Conservation (phyloP, 148 eudicot species). For the Polygonum maritimum region DNA sequence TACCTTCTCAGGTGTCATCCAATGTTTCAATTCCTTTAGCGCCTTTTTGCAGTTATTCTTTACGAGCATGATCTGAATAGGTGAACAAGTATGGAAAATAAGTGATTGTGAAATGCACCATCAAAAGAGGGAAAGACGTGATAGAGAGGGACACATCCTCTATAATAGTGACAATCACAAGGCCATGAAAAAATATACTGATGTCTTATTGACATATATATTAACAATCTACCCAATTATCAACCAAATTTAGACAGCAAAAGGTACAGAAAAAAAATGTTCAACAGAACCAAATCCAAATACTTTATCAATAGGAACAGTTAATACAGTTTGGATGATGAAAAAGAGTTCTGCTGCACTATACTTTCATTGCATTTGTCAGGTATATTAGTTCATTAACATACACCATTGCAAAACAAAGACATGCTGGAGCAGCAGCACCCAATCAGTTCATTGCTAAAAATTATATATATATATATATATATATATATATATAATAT, state of each 20-base stretch:
- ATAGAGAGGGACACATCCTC: not conserved
- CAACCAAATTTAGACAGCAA: not conserved
- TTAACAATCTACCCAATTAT: not conserved
- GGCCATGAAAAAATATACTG: not conserved
- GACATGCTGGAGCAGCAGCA: not conserved
- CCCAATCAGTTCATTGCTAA: not conserved
- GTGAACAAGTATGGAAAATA: not conserved
- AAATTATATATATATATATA: not conserved
- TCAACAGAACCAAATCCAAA: not conserved
- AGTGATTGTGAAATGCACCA: not conserved
- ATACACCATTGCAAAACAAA: not conserved
- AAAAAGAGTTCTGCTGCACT: not conserved
- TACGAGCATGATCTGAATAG: constrained; percentile 25
- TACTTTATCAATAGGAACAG: not conserved
- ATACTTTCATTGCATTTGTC: not conserved
- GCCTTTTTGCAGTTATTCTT: constrained; percentile 28
- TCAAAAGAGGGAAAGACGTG: not conserved
- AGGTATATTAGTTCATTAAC: not conserved
- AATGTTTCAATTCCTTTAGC: constrained; percentile 36
- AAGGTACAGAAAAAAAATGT: not conserved
- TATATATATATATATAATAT: not conserved
- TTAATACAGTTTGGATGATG: not conserved
- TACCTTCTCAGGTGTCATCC: constrained; percentile 58
- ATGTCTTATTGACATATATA: not conserved
- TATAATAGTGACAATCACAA: not conserved